A percentile compares a stretch with the other conserved stretches of the same genome.
These are phyloP conservation scores for Rubia occidens DNA, from an alignment of 305 asterid species.

Conservation along the genomic window DNA sequence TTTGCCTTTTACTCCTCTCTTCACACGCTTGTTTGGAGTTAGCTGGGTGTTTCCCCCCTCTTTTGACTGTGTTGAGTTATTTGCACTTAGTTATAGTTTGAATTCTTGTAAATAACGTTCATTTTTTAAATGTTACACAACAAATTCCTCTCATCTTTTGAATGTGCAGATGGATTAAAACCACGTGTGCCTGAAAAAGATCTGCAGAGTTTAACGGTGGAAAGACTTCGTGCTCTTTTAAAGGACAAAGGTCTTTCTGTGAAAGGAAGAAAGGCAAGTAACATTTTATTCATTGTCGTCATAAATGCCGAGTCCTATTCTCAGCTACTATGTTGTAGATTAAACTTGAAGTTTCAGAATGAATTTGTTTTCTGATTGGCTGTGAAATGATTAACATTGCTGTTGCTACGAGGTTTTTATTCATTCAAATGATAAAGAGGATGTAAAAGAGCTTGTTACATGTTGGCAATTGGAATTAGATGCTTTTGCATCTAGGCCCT, in stretches of 20 bases:
- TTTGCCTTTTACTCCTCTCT: not conserved
- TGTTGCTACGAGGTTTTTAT: not conserved
- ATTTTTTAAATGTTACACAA: not conserved
- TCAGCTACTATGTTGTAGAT: not conserved
- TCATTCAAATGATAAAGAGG: not conserved
- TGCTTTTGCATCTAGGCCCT: not conserved
- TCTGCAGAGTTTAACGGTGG: slow-evolving; percentile 61
- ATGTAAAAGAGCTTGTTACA: not conserved
- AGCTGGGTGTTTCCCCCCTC: not conserved
- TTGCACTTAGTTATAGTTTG: not conserved
- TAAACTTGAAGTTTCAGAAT: not conserved
- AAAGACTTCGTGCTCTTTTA: slow-evolving; percentile 55
- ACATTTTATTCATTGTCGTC: not conserved
- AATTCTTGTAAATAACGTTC: no score
- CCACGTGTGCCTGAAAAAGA: slow-evolving; percentile 21
- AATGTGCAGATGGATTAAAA: slow-evolving; percentile 26
- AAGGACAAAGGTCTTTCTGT: slow-evolving; percentile 63
- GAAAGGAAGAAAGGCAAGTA: slow-evolving; percentile 58
- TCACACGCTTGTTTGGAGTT: not conserved
- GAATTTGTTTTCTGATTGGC: not conserved
- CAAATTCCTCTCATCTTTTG: not conserved
- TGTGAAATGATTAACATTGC: not conserved
- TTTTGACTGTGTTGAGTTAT: not conserved
- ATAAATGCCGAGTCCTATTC: not conserved
- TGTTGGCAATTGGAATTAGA: not conserved